Evolutionary conservation across 805 yeast genomes (phyloP), one percentile per base, ranked within the genome.

Genomic region (Brettanomyces anomalus): DNA sequence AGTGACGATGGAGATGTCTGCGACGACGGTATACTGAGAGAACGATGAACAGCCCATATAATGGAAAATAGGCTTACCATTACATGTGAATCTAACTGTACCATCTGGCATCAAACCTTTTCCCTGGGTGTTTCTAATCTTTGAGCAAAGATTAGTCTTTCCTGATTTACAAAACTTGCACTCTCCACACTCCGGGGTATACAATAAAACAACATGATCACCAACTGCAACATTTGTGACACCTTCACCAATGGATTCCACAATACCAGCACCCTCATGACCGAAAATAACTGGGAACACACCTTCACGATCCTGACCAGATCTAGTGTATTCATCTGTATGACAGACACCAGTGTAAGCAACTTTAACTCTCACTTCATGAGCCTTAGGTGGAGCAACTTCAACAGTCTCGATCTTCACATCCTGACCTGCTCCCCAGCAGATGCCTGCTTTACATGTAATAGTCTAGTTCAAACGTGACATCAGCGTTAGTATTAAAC

Each of bases 21-120:
- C 96, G 36, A 93, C 95, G 44, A 93, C 99, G 13, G 99, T 90
- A 65, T 93, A 93, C 70, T 93, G 95, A 33, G 96, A 80, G 67
- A 93, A 93, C 24, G 97, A 85, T 31, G 97, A 90, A 65, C 96
- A 85, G 40, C 99, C 99, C 99, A 93, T 93, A 65, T 86, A 93
- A 66, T 93, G 97, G 56, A 79, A 72, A 43, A 93, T 66, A 36
- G 79, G 76, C 68, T 93, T 75, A 52, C 98, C 98, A 58, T 81
- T 79, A 61, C 84, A 79, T 50, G 74, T 78, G 72, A 93, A 90
- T 65, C 99, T 79, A 37, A 85, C 65, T 40, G 99, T 90, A 17
- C 97, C 98, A 62, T 93, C 98, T 49, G 98, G 98, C 96, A 93
- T 85, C 46, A 90, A 83, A 64, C 98, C 99, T 60, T 85, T 82